Evolutionary conservation across 305 asterid species (phyloP).

Genomic region (Andrographis paniculata): DNA sequence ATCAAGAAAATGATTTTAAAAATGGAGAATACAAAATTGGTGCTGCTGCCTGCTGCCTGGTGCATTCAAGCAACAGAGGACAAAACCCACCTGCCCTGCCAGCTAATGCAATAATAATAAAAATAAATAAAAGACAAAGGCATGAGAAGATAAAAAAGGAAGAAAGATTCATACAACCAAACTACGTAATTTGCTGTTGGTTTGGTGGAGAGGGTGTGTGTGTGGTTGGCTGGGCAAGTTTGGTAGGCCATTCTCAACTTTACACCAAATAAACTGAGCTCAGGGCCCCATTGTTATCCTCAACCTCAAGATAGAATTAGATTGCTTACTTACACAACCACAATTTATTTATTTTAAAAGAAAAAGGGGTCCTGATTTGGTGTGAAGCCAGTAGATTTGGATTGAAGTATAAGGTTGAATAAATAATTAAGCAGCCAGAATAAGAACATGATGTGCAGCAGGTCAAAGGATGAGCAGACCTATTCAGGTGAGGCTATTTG

Average conservation of each 20-base stretch:
- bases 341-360: too few relatives aligned
- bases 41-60: background rate
- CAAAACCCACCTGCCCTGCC: conserved; percentile 30
- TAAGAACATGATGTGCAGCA: too few relatives aligned
- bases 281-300: conserved; percentile 4
- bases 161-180: conserved; percentile 7
- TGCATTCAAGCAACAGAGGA: conserved; percentile 21
- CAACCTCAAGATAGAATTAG: too few relatives aligned
- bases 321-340: too few relatives aligned
- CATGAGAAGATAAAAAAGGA: background rate
- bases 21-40: background rate
- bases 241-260: conserved; percentile 31
- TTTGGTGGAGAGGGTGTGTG: conserved; percentile 8
- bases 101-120: conserved; percentile 34
- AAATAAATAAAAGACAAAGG: conserved; percentile 13
- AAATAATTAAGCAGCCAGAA: conserved; percentile 7
- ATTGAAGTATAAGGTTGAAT: background rate
- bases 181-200: conserved; percentile 25
- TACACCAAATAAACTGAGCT: conserved; percentile 20
- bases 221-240: conserved; percentile 24
- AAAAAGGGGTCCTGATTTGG: background rate
- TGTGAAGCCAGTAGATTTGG: background rate
- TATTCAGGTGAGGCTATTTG: conserved; percentile 24
- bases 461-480: conserved; percentile 19
- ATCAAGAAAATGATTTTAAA: background rate